Evolutionary conservation across 768 basidiomycete species (phyloP), one percentile per base, ranked within the genome.

Genomic region (Amanita polypyramis): DNA sequence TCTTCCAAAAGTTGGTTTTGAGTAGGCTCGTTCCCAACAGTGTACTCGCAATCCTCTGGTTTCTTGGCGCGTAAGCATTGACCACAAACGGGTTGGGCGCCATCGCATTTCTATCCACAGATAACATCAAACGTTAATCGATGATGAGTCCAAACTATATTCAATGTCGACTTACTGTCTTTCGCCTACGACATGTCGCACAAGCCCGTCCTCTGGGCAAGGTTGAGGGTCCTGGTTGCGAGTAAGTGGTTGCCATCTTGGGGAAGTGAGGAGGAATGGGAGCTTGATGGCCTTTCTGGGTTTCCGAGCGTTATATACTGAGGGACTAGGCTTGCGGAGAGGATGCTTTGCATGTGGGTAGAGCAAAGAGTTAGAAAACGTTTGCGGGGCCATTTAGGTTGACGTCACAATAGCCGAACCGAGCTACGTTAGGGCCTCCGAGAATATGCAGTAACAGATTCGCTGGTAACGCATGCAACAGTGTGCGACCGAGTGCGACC

Each of bases 21-120:
- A 0, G 79, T 68, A 6, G 68, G 73, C 14, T 69, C 70, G 15
- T 65, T 64, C 1, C 66, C 69, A 36, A 70, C 66, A 0, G 69
- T 68, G 53, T 81, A 82, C 62, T 82, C 78, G 52, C 80, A 82
- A 51, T 81, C 79, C 6, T 75, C 76, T 0, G 58, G 55, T n/a
- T 74, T 63, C 50, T 70, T 65, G 1, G 68, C 68, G 7, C 70
- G 62, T 4, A 62, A 54, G 55, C 80, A 82, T 53, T 70, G 76
- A 0, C 68, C 66, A 46, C 80, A 82, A 2, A 73, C 57, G 0
- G 80, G 80, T 19, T 65, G 70, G 3, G 54, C 58, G 1, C 77
- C 77, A 55, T 81, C 78, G 43, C 79, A 81, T 60, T 68, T 68
- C 79, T 81, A 49, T 20, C 3, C 4, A 38, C 39, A 21, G 46